Base-by-base conservation (phyloP, 768 basidiomycete species). In the Boletus rex-veris region DNA sequence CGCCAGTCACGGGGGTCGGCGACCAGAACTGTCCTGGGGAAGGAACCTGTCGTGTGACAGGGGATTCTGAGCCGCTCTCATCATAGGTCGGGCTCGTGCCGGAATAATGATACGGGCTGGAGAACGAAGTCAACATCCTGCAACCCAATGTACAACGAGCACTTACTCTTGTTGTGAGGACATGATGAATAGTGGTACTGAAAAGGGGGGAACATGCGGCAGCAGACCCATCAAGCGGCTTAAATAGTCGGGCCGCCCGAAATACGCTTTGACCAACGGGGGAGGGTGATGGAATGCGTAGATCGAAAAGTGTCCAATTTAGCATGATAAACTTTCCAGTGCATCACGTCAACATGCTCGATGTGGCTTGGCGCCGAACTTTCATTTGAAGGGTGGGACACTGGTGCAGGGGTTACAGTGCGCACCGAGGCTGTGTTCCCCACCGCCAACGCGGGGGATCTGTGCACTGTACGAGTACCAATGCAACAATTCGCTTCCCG, bases 241-340 rank as follows among this genome's bases (percentile, higher is more conserved):
- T 70, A 69, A 69, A 59, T 63, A 63, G 54, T 44, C 55, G 45
- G 44, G 28, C 45, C 48, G 48, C 44, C 42, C 64, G 31, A 47
- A 48, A 49, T 45, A 50, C 18, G 57, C 62, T 64, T 64, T 69
- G 45, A 24, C 60, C 30, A 50, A 54, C 19, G 56, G 43, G 55
- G 48, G 45, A 40, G 15, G 15, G 49, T 68, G 64, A 55, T 54
- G 57, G 45, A 54, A 66, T 61, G 52, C 7, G 49, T 30, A 46
- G 48, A 63, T 66, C 58, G 50, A 48, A 54, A 19, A 42, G 37
- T 31, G 55, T 26, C 58, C 45, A 44, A 46, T 61, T 66, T 61
- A 36, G 64, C 43, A 54, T 40, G 53, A 53, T 57, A 58, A 26
- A 14, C 55, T 58, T 58, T 68, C 67, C 65, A 64, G 69, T 71